Evolutionary conservation across 441 rosid species (phyloP).

Genomic region (Erysimum cheiri): DNA sequence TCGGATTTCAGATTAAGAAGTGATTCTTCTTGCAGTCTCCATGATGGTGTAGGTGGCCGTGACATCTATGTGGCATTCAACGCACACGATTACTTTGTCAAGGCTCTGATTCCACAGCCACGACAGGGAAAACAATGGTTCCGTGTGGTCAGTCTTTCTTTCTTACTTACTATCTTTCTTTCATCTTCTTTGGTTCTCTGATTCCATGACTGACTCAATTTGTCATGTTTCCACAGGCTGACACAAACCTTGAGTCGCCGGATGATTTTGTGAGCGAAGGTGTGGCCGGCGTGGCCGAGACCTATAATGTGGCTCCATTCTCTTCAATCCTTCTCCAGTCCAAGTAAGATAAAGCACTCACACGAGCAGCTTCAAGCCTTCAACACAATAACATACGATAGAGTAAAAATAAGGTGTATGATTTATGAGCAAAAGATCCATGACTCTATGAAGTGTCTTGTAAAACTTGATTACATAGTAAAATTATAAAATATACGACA

Average conservation of each 20-base stretch:
- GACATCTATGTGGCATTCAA: constrained; percentile 82
- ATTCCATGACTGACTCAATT: constrained; percentile 7
- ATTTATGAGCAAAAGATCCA: constrained; percentile 2
- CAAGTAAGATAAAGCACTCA: constrained; percentile 47
- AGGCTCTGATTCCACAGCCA: constrained; percentile 68
- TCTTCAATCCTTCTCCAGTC: constrained; percentile 80
- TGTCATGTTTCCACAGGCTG: constrained; percentile 57
- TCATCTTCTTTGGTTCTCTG: constrained; percentile 20
- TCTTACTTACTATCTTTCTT: constrained; percentile 6
- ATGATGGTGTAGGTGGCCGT: constrained; percentile 52
- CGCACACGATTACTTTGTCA: constrained; percentile 71
- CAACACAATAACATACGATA: not conserved
- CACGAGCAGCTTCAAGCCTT: constrained; percentile 24
- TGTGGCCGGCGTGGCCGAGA: constrained; percentile 58
- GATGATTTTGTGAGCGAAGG: constrained; percentile 69
- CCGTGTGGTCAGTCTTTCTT: constrained; percentile 74
- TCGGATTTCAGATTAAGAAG: not conserved
- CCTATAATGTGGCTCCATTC: constrained; percentile 69
- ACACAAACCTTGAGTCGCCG: constrained; percentile 78
- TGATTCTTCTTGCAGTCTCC: constrained; percentile 63
- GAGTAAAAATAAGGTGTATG: constrained; percentile 1
- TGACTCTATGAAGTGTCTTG: not conserved
- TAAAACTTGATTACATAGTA: constrained; percentile 19
- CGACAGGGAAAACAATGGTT: constrained; percentile 64
- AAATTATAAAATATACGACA: not conserved